phyloP scores from a whole-genome alignment of 1,139 yeast species.

The Dujonia santamariae region DNA sequence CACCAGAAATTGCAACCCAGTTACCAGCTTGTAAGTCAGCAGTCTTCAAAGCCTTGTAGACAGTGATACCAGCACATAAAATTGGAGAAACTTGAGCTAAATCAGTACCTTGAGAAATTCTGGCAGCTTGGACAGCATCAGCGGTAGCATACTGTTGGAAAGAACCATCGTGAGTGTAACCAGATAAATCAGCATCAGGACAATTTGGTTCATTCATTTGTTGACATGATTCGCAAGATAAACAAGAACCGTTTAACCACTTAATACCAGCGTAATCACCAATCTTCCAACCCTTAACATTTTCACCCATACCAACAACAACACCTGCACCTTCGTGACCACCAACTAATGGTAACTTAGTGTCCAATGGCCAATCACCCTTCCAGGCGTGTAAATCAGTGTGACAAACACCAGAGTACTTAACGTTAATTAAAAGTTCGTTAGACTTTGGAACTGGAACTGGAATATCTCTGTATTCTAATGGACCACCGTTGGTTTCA shows the following conservation, averaged over 20 bases:
- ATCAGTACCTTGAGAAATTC: slow-evolving; percentile 31
- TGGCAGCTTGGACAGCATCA: slow-evolving; percentile 39
- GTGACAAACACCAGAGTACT: slow-evolving; percentile 68
- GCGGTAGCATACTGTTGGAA: slow-evolving; percentile 83
- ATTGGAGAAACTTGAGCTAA: slow-evolving; percentile 35
- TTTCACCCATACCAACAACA: slow-evolving; percentile 68
- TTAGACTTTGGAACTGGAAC: slow-evolving; percentile 60
- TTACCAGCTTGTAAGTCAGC: slow-evolving; percentile 66
- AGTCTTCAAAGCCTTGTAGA: slow-evolving; percentile 76
- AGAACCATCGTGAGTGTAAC: slow-evolving; percentile 79
- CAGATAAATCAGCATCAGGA: slow-evolving; percentile 64
- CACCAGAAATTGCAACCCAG: slow-evolving; percentile 81
- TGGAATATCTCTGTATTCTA: slow-evolving; percentile 59
- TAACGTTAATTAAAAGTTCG: slow-evolving; percentile 59
- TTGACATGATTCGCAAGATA: slow-evolving; percentile 71
- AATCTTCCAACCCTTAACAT: slow-evolving; percentile 65
- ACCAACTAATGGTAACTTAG: slow-evolving; percentile 69
- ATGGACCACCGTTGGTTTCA: slow-evolving; percentile 64
- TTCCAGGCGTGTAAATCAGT: slow-evolving; percentile 72
- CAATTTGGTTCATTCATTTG: slow-evolving; percentile 69
- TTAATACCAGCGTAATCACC: slow-evolving; percentile 81
- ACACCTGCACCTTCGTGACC: slow-evolving; percentile 91
- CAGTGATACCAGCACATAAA: slow-evolving; percentile 81
- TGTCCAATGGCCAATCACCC: slow-evolving; percentile 67
- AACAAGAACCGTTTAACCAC: slow-evolving; percentile 71